phyloP scores from a whole-genome alignment of 106 monocot species.

The Posidonia australis region DNA sequence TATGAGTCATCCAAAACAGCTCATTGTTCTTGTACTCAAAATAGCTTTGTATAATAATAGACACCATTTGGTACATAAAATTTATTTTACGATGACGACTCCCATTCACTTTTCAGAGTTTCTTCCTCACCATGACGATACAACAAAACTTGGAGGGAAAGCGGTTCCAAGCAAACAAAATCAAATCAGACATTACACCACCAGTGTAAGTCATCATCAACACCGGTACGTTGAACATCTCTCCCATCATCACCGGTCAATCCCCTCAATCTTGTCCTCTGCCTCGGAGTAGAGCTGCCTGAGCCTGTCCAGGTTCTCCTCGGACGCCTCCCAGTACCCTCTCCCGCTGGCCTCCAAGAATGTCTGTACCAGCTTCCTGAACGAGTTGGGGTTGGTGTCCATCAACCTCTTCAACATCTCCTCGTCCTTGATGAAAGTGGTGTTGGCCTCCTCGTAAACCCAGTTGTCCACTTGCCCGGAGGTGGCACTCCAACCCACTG shows the following conservation, averaged over 20 bases:
- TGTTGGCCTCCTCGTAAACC: constrained; percentile 80
- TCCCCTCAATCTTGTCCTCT: constrained; percentile 79
- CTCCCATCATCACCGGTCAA: constrained; percentile 33
- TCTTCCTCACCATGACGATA: too few species aligned
- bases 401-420: constrained; percentile 56
- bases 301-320: constrained; percentile 61
- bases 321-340: constrained; percentile 78
- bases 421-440: constrained; percentile 67
- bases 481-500: constrained; percentile 78
- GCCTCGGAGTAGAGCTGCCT: constrained; percentile 60
- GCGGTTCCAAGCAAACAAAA: too few species aligned
- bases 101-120: too few species aligned
- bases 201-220: too few species aligned
- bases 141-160: too few species aligned
- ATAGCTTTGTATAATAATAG: too few species aligned
- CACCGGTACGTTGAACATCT: too few species aligned
- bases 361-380: constrained; percentile 72
- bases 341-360: constrained; percentile 71
- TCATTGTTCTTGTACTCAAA: too few species aligned
- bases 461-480: constrained; percentile 82
- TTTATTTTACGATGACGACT: too few species aligned
- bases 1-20: too few species aligned
- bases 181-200: too few species aligned
- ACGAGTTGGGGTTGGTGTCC: constrained; percentile 67
- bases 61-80: too few species aligned